Evolutionary conservation across 306 rosid species (phyloP).

Genomic region (Lathyrus oleraceus): DNA sequence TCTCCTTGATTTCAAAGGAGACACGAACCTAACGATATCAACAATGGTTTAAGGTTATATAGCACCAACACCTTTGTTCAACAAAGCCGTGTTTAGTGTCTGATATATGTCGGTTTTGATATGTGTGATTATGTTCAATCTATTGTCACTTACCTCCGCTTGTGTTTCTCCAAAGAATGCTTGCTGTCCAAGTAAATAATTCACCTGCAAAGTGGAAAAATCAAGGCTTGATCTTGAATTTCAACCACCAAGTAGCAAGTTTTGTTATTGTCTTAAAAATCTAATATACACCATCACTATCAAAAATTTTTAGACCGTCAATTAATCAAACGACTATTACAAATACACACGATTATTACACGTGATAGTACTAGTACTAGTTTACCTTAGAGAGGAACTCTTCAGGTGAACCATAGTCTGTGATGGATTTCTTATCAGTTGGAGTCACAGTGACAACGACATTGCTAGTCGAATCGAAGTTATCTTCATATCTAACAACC

Average conservation of each 20-base stretch:
- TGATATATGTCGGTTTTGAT: no score
- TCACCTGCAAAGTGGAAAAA: conserved; percentile 60
- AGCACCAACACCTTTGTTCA: no score
- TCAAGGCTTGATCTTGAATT: conserved; percentile 20
- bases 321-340: no score
- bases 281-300: neutral
- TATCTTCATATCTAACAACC: conserved; percentile 89
- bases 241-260: conserved; percentile 17
- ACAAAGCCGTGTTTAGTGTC: no score
- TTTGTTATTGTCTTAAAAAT: neutral
- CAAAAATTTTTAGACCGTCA: no score
- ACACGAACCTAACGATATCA: no score
- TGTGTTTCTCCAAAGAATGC: conserved; percentile 83
- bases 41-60: no score
- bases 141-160: conserved; percentile 81
- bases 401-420: conserved; percentile 82
- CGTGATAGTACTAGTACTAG: neutral
- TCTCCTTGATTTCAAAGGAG: no score
- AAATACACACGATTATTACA: no score
- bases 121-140: no score
- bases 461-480: conserved; percentile 72
- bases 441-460: conserved; percentile 67
- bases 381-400: conserved; percentile 70
- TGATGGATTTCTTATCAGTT: conserved; percentile 81
- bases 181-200: conserved; percentile 85